These are phyloP conservation scores for Hypoxylon sp. DNA, from an alignment of 2,329 filamentous ascomycete species.

Conservation along the genomic window DNA sequence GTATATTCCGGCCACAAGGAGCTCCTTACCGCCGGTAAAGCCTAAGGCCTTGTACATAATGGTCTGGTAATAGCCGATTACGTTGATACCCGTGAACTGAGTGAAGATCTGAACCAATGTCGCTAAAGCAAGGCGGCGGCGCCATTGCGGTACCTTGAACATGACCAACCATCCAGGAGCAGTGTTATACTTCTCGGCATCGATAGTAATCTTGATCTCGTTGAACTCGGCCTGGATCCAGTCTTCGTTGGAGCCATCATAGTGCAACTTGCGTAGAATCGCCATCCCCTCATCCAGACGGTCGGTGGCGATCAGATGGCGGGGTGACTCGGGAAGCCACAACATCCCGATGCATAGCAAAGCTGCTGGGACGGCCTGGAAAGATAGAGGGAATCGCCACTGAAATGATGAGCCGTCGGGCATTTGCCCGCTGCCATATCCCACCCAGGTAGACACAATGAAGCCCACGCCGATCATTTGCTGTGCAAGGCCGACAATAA, in stretches of 20 bases:
- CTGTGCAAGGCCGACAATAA: not conserved
- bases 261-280: not conserved
- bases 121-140: not conserved
- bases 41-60: conserved; percentile 1
- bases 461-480: conserved; percentile 2
- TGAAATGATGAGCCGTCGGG: not conserved
- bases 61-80: not conserved
- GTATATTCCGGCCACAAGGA: not conserved
- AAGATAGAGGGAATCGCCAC: conserved; percentile 3
- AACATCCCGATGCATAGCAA: not conserved
- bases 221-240: not conserved
- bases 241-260: not conserved
- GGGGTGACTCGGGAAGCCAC: not conserved
- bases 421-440: not conserved
- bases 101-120: not conserved
- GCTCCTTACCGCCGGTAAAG: not conserved
- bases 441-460: not conserved
- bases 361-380: not conserved
- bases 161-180: not conserved
- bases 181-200: not conserved
- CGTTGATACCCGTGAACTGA: not conserved
- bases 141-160: not conserved
- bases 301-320: not conserved
- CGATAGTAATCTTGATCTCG: conserved; percentile 5
- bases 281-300: not conserved